Evolutionary conservation across 495 filamentous ascomycete genomes (phyloP).

Genomic region (Tuber indicum): DNA sequence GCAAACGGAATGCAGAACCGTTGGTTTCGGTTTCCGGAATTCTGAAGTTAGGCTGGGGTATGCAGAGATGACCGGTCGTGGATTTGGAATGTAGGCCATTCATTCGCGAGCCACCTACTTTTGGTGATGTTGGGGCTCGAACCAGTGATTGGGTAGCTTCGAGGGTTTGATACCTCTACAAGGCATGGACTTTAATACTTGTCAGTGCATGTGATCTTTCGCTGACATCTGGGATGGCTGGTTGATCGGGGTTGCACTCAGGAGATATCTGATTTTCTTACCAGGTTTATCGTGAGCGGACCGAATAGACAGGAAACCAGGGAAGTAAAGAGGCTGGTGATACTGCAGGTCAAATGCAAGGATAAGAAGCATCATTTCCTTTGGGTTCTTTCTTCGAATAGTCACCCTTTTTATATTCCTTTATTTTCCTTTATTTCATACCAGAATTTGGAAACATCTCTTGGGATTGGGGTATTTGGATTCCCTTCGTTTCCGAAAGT

Average conservation of each 20-base stretch:
- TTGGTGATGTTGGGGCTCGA: background rate
- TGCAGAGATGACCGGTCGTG: conserved; percentile 11
- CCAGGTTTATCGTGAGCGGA: background rate
- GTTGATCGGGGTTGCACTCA: background rate
- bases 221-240: background rate
- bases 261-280: background rate
- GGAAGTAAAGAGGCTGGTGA: background rate
- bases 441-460: background rate
- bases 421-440: background rate
- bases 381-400: background rate
- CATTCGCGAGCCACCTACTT: conserved; percentile 22
- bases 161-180: background rate
- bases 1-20: conserved; percentile 27
- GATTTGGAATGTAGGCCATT: conserved; percentile 26
- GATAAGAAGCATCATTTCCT: conserved; percentile 4
- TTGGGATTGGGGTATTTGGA: background rate
- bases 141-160: background rate
- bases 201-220: background rate
- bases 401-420: background rate
- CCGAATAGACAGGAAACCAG: background rate
- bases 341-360: background rate
- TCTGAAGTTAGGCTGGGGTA: conserved; percentile 14
- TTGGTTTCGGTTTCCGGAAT: conserved; percentile 35
- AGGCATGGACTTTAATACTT: background rate
- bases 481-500: background rate